Evolutionary conservation across 306 rosid genomes (phyloP).

Genomic region (Macrotyloma uniflorum): DNA sequence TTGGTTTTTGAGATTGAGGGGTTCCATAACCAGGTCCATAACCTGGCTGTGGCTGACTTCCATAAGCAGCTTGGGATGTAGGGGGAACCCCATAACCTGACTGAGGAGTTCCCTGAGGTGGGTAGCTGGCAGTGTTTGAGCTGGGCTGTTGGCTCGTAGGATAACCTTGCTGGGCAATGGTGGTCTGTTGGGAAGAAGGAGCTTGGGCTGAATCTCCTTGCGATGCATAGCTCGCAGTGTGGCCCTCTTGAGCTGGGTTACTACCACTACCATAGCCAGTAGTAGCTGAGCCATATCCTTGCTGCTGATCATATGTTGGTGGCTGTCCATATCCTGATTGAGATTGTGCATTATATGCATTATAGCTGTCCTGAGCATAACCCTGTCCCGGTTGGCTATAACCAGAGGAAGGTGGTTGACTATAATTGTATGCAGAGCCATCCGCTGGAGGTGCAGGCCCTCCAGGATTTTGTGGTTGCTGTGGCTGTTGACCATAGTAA

Average conservation of each 20-base stretch:
- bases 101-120: constrained; percentile 69
- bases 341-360: constrained; percentile 66
- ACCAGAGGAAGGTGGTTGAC: constrained; percentile 69
- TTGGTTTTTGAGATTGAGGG: constrained; percentile 69
- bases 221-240: constrained; percentile 62
- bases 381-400: constrained; percentile 84
- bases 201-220: constrained; percentile 80
- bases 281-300: constrained; percentile 69
- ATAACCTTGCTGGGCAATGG: constrained; percentile 64
- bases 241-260: constrained; percentile 72
- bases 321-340: constrained; percentile 91
- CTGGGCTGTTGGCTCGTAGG: constrained; percentile 69
- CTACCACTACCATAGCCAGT: constrained; percentile 62
- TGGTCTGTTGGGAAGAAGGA: constrained; percentile 55
- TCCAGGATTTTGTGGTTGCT: constrained; percentile 72
- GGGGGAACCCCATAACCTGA: constrained; percentile 79
- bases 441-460: constrained; percentile 68
- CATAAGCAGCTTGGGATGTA: constrained; percentile 78
- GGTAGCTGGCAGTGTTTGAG: constrained; percentile 67
- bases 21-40: constrained; percentile 81
- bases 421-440: constrained; percentile 67
- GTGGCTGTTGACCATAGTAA: constrained; percentile 76
- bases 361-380: constrained; percentile 79
- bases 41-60: constrained; percentile 69
- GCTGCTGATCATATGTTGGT: constrained; percentile 82